Conservation (phyloP, 768 basidiomycete species). For the Mycena olivaceomarginata region DNA sequence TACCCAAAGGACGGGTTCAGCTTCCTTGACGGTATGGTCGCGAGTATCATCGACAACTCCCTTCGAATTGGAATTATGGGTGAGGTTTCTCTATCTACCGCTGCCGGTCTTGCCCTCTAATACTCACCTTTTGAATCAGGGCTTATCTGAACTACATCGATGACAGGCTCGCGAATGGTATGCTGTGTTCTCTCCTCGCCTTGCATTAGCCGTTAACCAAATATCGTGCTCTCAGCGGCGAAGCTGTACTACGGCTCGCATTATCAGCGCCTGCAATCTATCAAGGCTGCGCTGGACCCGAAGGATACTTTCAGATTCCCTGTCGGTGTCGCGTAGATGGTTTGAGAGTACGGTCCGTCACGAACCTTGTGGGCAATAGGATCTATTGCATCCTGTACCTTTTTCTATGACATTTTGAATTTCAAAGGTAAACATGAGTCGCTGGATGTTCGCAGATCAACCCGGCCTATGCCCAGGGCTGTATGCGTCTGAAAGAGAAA, state of each 20-base stretch:
- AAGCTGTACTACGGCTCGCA: slow-evolving; percentile 46
- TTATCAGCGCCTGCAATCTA: slow-evolving; percentile 33
- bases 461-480: too few relatives aligned
- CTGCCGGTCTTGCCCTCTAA: not conserved
- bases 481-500: too few relatives aligned
- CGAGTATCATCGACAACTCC: slow-evolving; percentile 58
- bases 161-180: slow-evolving; percentile 40
- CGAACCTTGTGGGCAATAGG: too few relatives aligned
- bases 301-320: slow-evolving; percentile 46
- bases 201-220: too few relatives aligned
- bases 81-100: slow-evolving; percentile 23
- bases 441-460: too few relatives aligned
- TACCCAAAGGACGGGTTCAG: slow-evolving; percentile 60
- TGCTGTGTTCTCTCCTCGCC: not conserved
- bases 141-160: slow-evolving; percentile 69
- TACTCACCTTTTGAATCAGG: slow-evolving; percentile 43
- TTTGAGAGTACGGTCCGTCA: too few relatives aligned
- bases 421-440: too few relatives aligned
- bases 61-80: slow-evolving; percentile 62
- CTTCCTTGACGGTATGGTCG: slow-evolving; percentile 64
- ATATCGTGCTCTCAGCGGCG: slow-evolving; percentile 4
- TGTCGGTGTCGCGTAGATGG: slow-evolving; percentile 33
- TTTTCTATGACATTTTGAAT: too few relatives aligned
- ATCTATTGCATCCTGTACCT: too few relatives aligned
- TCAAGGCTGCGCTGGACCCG: slow-evolving; percentile 46